Evolutionary conservation across 2,329 filamentous ascomycete genomes (phyloP), one percentile per base, ranked within the genome.

Genomic region (Bipolaris oryzae): DNA sequence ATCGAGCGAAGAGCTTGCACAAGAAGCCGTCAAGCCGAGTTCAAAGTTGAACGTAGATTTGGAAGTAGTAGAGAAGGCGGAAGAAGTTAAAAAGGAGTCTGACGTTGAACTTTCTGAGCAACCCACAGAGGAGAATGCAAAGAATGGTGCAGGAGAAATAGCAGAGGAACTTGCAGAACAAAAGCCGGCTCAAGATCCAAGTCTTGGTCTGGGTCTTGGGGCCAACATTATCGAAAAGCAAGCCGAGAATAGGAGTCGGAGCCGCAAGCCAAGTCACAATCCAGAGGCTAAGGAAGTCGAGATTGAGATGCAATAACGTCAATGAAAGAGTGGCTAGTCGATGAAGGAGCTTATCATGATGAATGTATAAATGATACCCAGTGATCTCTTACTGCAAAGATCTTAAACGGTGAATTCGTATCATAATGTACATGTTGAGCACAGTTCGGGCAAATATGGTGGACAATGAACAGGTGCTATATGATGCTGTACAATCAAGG

Each of bases 261-360:
- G 65, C 49, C 51, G 66, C 25, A 60, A 57, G 25, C 50, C 50
- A 25, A 72, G 69, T 34, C 62, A 62, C 18, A 61, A 54, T 23
- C 63, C 57, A 20, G 67, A 62, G 28, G 59, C 55, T 5, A 63
- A 58, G 34, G 67, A 71, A 49, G 58, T 75, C 53, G 74, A 75
- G 52, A 69, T 74, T 10, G 75, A 76, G 62, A 73, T 74, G 72
- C 71, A 76, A 53, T 76, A 52, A 58, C 20, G 13, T 33, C 2
- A 1, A 53, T 10, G n/a, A 44, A 31, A 23, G 28, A 7, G 1
- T 18, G 50, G 42, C 5, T 44, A n/a, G n/a, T 18, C 21, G 39
- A 47, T 13, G 39, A 38, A 47, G 28, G 43, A 20, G 21, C 31
- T 37, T 33, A 28, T 53, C 11, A 53, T 38, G 39, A 49, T 21